A percentile compares a stretch with the other conserved stretches of the same genome.
phyloP scores from a whole-genome alignment of 169 alveolate species.

The Babesia ovata region DNA sequence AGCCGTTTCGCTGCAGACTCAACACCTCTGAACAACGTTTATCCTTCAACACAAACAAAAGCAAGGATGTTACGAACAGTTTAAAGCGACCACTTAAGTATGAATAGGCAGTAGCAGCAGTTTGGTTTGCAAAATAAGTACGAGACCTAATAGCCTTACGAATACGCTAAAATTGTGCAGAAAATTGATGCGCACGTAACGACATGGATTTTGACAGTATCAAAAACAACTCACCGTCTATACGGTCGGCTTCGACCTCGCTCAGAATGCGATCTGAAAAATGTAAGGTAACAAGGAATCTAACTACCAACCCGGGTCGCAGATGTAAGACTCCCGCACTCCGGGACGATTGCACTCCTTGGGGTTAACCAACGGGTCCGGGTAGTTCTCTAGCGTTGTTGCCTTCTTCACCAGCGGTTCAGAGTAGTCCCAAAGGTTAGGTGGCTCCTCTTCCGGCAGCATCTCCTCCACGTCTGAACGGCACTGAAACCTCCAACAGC shows the following conservation, averaged over 20 bases:
- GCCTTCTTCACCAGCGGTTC: conserved; percentile 60
- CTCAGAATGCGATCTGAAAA: conserved; percentile 46
- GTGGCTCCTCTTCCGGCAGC: conserved; percentile 69
- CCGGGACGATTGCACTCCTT: conserved; percentile 72
- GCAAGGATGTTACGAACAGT: not conserved
- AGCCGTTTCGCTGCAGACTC: conserved; percentile 47
- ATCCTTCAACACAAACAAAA: not conserved
- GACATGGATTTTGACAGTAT: too few species aligned
- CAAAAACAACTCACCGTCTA: conserved; percentile 25
- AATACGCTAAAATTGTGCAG: too few species aligned
- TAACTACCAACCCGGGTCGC: conserved; percentile 73
- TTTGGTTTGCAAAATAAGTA: not conserved
- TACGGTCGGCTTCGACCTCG: conserved; percentile 64
- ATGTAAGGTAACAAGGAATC: not conserved
- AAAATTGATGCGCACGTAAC: too few species aligned
- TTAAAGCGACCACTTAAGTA: not conserved
- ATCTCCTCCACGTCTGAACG: conserved; percentile 62
- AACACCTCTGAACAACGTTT: not conserved
- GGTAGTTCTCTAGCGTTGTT: conserved; percentile 76
- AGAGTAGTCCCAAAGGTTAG: conserved; percentile 59
- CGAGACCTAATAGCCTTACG: not conserved
- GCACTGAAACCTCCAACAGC: not conserved
- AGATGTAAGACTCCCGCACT: conserved; percentile 70
- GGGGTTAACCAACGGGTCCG: conserved; percentile 76
- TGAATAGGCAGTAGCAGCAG: not conserved